Percentiles rank a stretch among this genome's conserved stretches.
These are phyloP conservation scores for Talaromyces liani DNA, from an alignment of 495 filamentous ascomycete species.

Conservation along the genomic window DNA sequence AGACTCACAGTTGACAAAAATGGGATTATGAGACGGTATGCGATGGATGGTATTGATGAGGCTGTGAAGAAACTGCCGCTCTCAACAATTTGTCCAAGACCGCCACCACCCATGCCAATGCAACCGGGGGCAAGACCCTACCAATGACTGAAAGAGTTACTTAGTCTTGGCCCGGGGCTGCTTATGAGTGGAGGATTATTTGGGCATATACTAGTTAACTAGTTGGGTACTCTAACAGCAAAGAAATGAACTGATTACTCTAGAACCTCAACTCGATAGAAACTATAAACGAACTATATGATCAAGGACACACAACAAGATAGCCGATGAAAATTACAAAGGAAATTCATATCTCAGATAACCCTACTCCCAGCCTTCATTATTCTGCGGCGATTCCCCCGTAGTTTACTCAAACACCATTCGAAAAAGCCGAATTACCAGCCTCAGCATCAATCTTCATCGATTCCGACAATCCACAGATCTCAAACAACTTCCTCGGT, in stretches of 20 bases:
- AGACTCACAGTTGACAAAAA: neutral
- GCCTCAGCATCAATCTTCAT: slow-evolving; percentile 50
- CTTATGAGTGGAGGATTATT: neutral
- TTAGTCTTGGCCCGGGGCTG: neutral
- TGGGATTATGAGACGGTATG: neutral
- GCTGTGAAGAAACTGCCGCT: neutral
- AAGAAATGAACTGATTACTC: too few relatives aligned
- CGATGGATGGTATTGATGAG: neutral
- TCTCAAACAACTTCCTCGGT: slow-evolving; percentile 45
- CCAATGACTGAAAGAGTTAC: neutral
- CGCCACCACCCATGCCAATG: neutral
- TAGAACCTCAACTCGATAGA: neutral
- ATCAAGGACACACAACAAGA: neutral
- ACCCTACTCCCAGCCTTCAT: neutral
- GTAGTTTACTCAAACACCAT: slow-evolving; percentile 22
- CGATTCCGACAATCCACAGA: slow-evolving; percentile 51
- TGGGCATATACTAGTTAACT: too few relatives aligned
- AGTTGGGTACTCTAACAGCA: too few relatives aligned
- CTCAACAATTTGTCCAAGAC: neutral
- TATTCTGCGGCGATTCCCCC: neutral
- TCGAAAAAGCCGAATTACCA: slow-evolving; percentile 41
- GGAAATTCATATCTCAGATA: neutral
- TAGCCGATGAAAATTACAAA: neutral
- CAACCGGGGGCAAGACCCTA: neutral
- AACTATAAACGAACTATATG: neutral